A percentile compares a stretch with the other conserved stretches of the same genome.
Evolutionary conservation across 1,284 basidiomycete species (phyloP).

Genomic region (Schizophyllum amplum): DNA sequence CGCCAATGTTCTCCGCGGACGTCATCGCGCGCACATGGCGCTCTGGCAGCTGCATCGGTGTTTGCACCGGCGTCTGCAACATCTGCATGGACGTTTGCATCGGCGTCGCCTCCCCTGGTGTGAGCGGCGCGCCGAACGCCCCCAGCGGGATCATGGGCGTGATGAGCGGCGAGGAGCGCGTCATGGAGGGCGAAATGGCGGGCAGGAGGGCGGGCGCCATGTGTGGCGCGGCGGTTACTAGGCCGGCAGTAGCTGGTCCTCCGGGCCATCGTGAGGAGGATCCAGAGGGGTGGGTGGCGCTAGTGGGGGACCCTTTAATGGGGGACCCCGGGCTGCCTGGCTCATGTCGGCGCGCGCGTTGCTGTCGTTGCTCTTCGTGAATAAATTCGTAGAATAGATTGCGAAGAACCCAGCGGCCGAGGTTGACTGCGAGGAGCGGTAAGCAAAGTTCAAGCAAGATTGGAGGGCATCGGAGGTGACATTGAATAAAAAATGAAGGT

Average conservation of each 20-base stretch:
- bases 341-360: constrained; percentile 27
- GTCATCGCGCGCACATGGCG: constrained; percentile 16
- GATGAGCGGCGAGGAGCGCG: constrained; percentile 43
- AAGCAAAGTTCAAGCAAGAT: too few relatives aligned
- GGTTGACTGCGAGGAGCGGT: too few relatives aligned
- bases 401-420: constrained; percentile 73
- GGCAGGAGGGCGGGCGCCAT: constrained; percentile 28
- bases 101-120: not conserved
- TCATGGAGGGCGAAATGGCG: constrained; percentile 27
- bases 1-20: constrained; percentile 13
- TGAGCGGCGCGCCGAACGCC: not conserved
- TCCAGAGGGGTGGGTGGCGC: not conserved
- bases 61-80: constrained; percentile 21
- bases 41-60: constrained; percentile 2
- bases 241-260: too few relatives aligned
- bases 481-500: too few relatives aligned
- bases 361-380: constrained; percentile 37
- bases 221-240: constrained; percentile 46
- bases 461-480: too few relatives aligned
- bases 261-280: not conserved
- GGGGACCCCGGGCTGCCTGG: not conserved
- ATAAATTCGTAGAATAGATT: constrained; percentile 70
- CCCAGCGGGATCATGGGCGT: constrained; percentile 45
- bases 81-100: constrained; percentile 4
- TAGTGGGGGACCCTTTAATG: not conserved